Evolutionary conservation across 768 basidiomycete species (phyloP).

Genomic region (Amanita subjunquillea): DNA sequence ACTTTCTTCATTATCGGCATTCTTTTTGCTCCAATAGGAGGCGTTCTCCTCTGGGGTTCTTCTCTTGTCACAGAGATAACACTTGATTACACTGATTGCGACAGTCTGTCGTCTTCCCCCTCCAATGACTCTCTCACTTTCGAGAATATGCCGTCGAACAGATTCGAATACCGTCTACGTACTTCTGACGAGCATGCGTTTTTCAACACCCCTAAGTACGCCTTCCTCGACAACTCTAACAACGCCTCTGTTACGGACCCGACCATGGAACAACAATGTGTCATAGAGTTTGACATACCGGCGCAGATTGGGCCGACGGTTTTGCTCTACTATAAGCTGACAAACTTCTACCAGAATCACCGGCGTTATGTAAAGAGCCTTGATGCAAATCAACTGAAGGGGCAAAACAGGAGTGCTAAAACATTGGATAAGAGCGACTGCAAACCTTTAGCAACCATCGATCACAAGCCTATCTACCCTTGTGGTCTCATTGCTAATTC

Average conservation of each 20-base stretch:
- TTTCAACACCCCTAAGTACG: conserved; percentile 57
- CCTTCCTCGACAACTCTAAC: conserved; percentile 53
- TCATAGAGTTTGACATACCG: conserved; percentile 77
- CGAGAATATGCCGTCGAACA: conserved; percentile 48
- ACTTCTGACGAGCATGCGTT: conserved; percentile 42
- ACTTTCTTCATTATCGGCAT: conserved; percentile 93
- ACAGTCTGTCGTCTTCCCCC: conserved; percentile 41
- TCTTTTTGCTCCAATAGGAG: conserved; percentile 94
- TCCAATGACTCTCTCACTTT: conserved; percentile 28
- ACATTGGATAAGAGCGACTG: conserved; percentile 69
- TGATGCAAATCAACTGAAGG: conserved; percentile 77
- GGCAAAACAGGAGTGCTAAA: conserved; percentile 39
- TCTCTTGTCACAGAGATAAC: conserved; percentile 83
- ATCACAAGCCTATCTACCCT: conserved; percentile 68
- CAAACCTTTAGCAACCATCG: conserved; percentile 65
- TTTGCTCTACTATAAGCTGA: conserved; percentile 93
- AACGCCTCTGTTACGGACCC: conserved; percentile 33
- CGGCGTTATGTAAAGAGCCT: conserved; percentile 93
- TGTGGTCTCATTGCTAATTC: conserved; percentile 98
- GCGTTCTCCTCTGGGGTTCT: conserved; percentile 84
- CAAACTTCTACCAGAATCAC: conserved; percentile 98
- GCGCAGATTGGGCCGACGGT: conserved; percentile 64
- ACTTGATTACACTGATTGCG: conserved; percentile 92
- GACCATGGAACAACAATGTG: conserved; percentile 46
- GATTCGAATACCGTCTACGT: conserved; percentile 57